phyloP scores from a whole-genome alignment of 495 filamentous ascomycete genomes.

The Bombardia bombarda region DNA sequence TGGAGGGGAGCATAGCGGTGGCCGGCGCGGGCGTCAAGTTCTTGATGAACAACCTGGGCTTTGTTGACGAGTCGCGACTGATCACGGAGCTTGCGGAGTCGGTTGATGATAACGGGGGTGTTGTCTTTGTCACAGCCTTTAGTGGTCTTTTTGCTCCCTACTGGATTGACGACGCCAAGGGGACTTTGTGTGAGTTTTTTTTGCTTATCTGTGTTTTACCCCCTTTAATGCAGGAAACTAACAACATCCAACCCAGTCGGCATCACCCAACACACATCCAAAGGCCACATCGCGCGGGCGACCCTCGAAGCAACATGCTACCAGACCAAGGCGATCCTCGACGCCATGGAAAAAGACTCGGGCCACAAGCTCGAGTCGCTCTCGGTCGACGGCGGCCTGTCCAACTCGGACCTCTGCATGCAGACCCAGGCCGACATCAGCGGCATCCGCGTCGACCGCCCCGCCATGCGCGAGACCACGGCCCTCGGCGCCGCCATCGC shows the following conservation, averaged over 20 bases:
- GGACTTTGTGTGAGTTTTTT: constrained; percentile 67
- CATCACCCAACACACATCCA: constrained; percentile 84
- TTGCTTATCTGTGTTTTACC: not conserved
- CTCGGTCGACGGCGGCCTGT: constrained; percentile 91
- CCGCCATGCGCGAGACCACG: constrained; percentile 89
- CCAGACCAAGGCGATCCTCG: constrained; percentile 90
- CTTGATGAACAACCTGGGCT: constrained; percentile 81
- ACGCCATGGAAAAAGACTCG: constrained; percentile 91
- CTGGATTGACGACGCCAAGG: constrained; percentile 95
- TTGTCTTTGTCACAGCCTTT: constrained; percentile 92
- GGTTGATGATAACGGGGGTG: constrained; percentile 84
- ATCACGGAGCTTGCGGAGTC: constrained; percentile 75
- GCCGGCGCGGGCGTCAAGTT: constrained; percentile 88
- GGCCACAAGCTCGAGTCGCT: constrained; percentile 67
- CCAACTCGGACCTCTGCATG: constrained; percentile 90
- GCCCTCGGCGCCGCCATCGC: constrained; percentile 91
- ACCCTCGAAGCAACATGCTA: constrained; percentile 93
- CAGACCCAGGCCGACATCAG: constrained; percentile 92
- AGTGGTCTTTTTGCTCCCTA: constrained; percentile 96
- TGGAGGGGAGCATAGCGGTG: constrained; percentile 90
- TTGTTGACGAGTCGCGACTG: constrained; percentile 68
- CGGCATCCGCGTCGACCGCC: constrained; percentile 79
- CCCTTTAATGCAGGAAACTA: constrained; percentile 5
- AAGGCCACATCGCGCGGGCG: constrained; percentile 86
- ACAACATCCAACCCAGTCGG: constrained; percentile 45